Evolutionary conservation across 2,329 filamentous ascomycete species (phyloP).

Genomic region (Colletotrichum musicola): DNA sequence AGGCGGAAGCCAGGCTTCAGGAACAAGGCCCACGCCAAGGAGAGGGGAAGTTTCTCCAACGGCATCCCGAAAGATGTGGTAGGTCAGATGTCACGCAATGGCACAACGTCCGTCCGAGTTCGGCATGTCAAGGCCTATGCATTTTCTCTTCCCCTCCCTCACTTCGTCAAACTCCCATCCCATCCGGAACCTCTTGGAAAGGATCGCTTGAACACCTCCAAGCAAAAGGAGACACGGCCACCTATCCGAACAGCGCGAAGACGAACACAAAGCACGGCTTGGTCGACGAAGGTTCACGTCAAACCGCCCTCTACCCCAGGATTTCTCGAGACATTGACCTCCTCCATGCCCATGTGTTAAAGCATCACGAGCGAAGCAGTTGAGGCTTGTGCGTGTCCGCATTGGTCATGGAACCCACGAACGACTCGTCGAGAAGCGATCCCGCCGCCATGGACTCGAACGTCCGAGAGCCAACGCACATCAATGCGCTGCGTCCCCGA

Average conservation of each 20-base stretch:
- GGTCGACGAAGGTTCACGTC: conserved; percentile 19
- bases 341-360: conserved; percentile 19
- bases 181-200: conserved; percentile 11
- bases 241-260: conserved; percentile 12
- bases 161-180: conserved; percentile 16
- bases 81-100: conserved; percentile 22
- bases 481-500: conserved; percentile 38
- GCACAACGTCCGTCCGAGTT: conserved; percentile 8
- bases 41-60: conserved; percentile 8
- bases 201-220: conserved; percentile 13
- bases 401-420: background rate
- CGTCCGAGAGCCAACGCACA: conserved; percentile 29
- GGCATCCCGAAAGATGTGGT: background rate
- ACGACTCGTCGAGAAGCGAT: conserved; percentile 15
- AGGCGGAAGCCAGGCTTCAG: conserved; percentile 7
- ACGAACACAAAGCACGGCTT: conserved; percentile 4
- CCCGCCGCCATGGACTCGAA: conserved; percentile 32
- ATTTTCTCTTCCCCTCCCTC: background rate
- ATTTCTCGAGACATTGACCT: conserved; percentile 24
- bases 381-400: background rate
- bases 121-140: conserved; percentile 16
- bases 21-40: conserved; percentile 11
- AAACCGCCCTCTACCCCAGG: conserved; percentile 23
- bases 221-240: background rate
- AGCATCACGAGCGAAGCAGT: conserved; percentile 18